Evolutionary conservation across 73 alveolate species (phyloP), one percentile per base, ranked within the genome.

Genomic region (Paramecium primaurelia): DNA sequence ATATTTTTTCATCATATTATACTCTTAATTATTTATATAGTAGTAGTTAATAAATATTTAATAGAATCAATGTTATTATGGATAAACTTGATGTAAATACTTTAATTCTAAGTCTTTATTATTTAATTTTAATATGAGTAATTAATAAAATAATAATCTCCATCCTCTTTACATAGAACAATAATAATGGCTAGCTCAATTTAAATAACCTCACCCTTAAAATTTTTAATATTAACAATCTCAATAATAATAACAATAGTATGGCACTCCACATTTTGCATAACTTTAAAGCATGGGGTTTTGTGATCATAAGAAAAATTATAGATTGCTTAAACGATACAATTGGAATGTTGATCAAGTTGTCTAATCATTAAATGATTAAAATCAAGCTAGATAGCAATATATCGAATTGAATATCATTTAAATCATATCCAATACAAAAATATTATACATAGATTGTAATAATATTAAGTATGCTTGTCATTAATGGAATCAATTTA

Each of bases 401-500:
- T 1, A 28, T 32, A 22, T 26, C 7, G 20, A 64, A 11, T 32
- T 8, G 26, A 34, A 64, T 34, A 64, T 64, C 84, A 64, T 64
- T 64, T 75, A 75, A 75, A 42, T 75, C 6, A 37, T 75, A 30
- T 22, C 58, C 22, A 38, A 75, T 38, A 75, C 88, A 14, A 75
- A 42, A 75, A 75, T 75, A 36, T 38, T 75, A 42, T 38, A 38
- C 58, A 14, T 80, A 0, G 91, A 80, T 80, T 80, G 91, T 49
- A 80, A 80, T 80, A 80, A 80, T 36, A 45, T 80, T 18, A 80
- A 80, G 77, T 80, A 80, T 45, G 71, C 91, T 45, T 80, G 91
- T 25, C 34, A 49, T 28, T 32, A 80, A n/a, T 80, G 91, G 91
- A 80, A 80, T 47, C 7, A 80, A 42, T 80, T 80, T 44, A 59